Evolutionary conservation across 345 rosid genomes (phyloP), one percentile per base, ranked within the genome.

Genomic region (Rhizophora mangle): DNA sequence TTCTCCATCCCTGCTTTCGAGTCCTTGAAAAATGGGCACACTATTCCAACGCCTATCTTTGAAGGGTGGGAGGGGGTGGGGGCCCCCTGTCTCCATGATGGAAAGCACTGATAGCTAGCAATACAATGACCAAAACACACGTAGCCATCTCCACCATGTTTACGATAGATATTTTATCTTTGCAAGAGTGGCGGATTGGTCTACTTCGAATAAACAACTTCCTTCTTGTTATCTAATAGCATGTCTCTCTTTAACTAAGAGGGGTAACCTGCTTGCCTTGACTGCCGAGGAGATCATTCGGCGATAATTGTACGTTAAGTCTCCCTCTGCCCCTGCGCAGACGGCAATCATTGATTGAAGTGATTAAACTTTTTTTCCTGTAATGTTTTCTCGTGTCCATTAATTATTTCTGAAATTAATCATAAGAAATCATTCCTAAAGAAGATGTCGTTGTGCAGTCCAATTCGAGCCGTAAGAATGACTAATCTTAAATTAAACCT

Each of bases 81-180:
- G n/a, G n/a, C n/a, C 74, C 62, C 7, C 66, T 80, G 87, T 85
- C 88, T 68, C 79, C 79, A 32, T 63, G 53, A 71, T 76, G 78
- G 81, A 87, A 74, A 81, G 71, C 88, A 84, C 65, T 30, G n/a
- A 75, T 76, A 82, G 74, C 85, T 34, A 58, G 71, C 69, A 63
- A 76, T 68, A 46, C 88, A 81, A 82, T 86, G 83, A 64, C 79
- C 68, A 73, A 81, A 80, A 60, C 69, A 72, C 82, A 80, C 76
- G 54, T 74, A 64, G 5, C 55, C 65, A 18, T n/a, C 63, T 74
- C 56, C 46, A 57, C 67, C 80, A 68, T 73, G 36, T 78, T 52
- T 52, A 78, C 58, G 70, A 62, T 8, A 72, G 24, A 24, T 24
- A 68, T 32, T 6, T 46, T 34, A 34, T 34, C 36, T 6, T 1